Percentiles rank a stretch among this genome's conserved stretches.
Conservation (phyloP, 192 early-diverging fungal genomes). For the Coemansia sp. region DNA sequence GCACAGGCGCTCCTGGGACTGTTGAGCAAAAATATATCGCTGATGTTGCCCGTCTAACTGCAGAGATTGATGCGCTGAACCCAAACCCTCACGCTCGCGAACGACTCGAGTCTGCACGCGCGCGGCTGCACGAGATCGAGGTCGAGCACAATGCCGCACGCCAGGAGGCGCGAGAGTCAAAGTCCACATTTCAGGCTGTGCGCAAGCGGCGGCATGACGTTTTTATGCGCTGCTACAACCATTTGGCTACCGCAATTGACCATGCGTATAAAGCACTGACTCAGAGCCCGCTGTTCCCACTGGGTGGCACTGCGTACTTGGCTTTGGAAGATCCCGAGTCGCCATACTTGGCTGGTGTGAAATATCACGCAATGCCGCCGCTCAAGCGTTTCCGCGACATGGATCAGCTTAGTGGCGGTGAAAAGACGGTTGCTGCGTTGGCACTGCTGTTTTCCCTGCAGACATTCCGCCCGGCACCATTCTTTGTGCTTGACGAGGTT, state of each 20-base stretch:
- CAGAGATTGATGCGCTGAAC: slow-evolving; percentile 76
- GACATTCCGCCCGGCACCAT: slow-evolving; percentile 91
- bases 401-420: slow-evolving; percentile 97
- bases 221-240: slow-evolving; percentile 83
- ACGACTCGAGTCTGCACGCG: slow-evolving; percentile 80
- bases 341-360: slow-evolving; percentile 90
- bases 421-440: slow-evolving; percentile 97
- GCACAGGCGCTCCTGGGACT: slow-evolving; percentile 17
- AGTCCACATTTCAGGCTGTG: slow-evolving; percentile 76
- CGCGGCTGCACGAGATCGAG: slow-evolving; percentile 74
- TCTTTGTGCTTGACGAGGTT: slow-evolving; percentile 99
- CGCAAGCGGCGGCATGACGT: slow-evolving; percentile 67
- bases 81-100: slow-evolving; percentile 92
- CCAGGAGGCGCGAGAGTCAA: slow-evolving; percentile 75
- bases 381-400: slow-evolving; percentile 99
- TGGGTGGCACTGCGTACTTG: slow-evolving; percentile 94
- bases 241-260: slow-evolving; percentile 91
- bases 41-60: slow-evolving; percentile 28
- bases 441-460: slow-evolving; percentile 97
- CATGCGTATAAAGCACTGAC: slow-evolving; percentile 96
- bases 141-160: slow-evolving; percentile 82
- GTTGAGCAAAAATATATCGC: slow-evolving; percentile 42
- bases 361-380: slow-evolving; percentile 99
- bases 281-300: slow-evolving; percentile 74
- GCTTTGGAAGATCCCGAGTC: slow-evolving; percentile 91